Conservation (phyloP, 208 protist species). For the Novymonas esmeraldas region DNA sequence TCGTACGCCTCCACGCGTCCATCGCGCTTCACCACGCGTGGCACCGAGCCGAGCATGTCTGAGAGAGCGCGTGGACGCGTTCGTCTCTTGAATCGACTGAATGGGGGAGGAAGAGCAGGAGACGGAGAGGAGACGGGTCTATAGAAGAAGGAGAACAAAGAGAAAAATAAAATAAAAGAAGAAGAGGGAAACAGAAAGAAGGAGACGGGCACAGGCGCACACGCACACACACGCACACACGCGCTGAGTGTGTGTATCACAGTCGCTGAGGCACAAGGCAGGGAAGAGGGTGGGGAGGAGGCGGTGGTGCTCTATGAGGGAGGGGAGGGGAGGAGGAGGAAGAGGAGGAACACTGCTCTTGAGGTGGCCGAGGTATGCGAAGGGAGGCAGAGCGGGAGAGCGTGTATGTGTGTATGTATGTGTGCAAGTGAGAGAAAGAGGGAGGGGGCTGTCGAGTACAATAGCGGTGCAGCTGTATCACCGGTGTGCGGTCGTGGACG, state of each 20-base stretch:
- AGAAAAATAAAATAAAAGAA: neutral
- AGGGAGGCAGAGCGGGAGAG: neutral
- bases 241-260: neutral
- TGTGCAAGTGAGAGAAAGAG: neutral
- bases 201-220: neutral
- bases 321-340: neutral
- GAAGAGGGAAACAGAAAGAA: neutral
- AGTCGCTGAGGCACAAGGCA: neutral
- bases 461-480: no score
- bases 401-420: neutral
- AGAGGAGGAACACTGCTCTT: no score
- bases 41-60: conserved; percentile 25
- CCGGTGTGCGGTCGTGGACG: no score
- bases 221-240: neutral
- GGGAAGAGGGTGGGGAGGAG: neutral
- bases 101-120: neutral
- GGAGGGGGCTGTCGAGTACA: neutral
- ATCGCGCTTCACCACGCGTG: conserved; percentile 69
- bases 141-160: neutral
- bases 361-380: neutral
- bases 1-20: conserved; percentile 63
- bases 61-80: neutral
- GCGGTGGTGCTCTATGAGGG: neutral
- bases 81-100: neutral
- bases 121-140: neutral